phyloP scores from a whole-genome alignment of 2,329 filamentous ascomycete species.

The Dissoconium aciculare region DNA sequence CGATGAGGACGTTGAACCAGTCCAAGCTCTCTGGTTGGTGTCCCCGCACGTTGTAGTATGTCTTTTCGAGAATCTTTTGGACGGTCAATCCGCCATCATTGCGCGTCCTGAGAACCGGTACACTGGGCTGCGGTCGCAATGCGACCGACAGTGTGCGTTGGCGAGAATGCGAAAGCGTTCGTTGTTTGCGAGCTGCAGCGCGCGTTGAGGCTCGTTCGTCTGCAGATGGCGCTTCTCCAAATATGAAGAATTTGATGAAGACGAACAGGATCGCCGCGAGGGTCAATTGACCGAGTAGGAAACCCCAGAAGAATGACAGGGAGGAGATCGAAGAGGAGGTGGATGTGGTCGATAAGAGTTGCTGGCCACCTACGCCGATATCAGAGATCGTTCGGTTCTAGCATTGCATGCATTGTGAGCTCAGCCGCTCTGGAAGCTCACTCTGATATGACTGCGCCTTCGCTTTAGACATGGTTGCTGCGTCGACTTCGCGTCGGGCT shows the following conservation, averaged over 20 bases:
- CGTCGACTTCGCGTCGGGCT: too few species aligned
- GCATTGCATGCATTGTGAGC: too few species aligned
- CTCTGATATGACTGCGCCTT: neutral
- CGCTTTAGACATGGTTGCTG: neutral
- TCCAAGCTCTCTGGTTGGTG: constrained; percentile 94
- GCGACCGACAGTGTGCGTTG: constrained; percentile 25
- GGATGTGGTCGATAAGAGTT: neutral
- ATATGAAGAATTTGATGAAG: constrained; percentile 99
- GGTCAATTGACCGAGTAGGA: constrained; percentile 83
- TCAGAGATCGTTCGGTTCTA: too few species aligned
- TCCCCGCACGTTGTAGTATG: constrained; percentile 89
- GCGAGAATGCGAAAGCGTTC: constrained; percentile 53
- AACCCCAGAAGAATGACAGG: constrained; percentile 70
- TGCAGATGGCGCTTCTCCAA: constrained; percentile 77
- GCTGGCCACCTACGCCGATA: neutral
- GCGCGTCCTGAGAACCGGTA: constrained; percentile 17
- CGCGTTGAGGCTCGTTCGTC: constrained; percentile 64
- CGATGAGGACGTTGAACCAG: constrained; percentile 97
- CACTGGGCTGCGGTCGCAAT: constrained; percentile 21
- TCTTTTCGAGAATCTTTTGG: constrained; percentile 87
- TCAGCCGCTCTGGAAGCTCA: too few species aligned
- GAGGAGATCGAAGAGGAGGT: neutral
- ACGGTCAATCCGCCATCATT: constrained; percentile 49
- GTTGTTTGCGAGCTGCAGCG: constrained; percentile 57
- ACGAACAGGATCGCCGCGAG: constrained; percentile 80